A percentile compares a stretch with the other conserved stretches of the same genome.
phyloP scores from a whole-genome alignment of 257 asterid species.

The Craterostigma plantagineum region DNA sequence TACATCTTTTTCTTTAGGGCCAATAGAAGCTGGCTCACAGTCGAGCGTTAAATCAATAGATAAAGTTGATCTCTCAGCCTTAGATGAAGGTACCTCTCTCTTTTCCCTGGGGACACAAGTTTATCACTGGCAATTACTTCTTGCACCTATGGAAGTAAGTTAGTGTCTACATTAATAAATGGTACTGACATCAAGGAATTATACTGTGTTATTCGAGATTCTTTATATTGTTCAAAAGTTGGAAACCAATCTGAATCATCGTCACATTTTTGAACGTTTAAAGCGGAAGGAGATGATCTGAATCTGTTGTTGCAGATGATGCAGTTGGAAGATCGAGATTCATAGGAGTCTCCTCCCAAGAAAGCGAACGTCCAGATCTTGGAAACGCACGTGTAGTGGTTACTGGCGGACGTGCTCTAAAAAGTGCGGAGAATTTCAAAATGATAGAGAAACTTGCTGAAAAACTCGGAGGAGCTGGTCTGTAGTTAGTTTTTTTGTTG shows the following conservation, averaged over 20 bases:
- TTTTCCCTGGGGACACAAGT: too few species aligned
- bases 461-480: conserved; percentile 99
- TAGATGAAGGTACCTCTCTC: conserved; percentile 77
- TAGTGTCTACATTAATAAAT: too few species aligned
- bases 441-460: conserved; percentile 85
- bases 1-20: conserved; percentile 53
- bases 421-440: conserved; percentile 86
- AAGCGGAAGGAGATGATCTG: too few species aligned
- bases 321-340: conserved; percentile 58
- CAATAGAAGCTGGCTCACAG: conserved; percentile 29
- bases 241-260: too few species aligned
- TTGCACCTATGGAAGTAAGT: too few species aligned
- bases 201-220: too few species aligned
- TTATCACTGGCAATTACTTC: too few species aligned
- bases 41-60: conserved; percentile 64
- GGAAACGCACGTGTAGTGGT: conserved; percentile 86
- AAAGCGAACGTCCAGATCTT: conserved; percentile 75
- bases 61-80: conserved; percentile 63
- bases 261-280: too few species aligned
- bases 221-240: too few species aligned
- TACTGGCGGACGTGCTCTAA: conserved; percentile 83
- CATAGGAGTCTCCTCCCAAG: conserved; percentile 58
- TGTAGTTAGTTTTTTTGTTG: too few species aligned
- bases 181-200: too few species aligned
- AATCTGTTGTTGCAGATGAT: conserved; percentile 28